Base-by-base conservation (phyloP, 352 stramenopile genomes). In the Pythium phragmiticola region DNA sequence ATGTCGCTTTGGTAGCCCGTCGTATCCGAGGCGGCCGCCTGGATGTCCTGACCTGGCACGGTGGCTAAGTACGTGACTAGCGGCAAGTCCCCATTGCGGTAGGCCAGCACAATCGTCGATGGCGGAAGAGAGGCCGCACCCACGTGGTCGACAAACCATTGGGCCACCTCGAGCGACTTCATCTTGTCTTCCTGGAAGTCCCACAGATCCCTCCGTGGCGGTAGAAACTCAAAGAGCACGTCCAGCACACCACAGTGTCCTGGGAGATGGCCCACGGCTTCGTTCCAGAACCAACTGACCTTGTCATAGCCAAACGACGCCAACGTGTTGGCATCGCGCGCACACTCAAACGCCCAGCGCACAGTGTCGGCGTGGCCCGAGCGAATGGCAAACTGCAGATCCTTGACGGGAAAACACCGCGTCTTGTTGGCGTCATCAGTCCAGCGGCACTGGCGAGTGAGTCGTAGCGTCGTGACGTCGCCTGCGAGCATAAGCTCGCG, bases 401-500 rank as follows among this genome's bases (percentile, higher is more conserved):
- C 34, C 4, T 58, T 37, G 16, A 58, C 9, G 17, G 11, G 33
- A 12, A 36, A 45, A n/a, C 34, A 7, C n/a, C 51, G 33, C 36
- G 34, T 48, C 17, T 46, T n/a, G 16, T n/a, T 46, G 39, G 8
- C 36, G 16, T 30, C 33, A 19, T 58, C 19, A 11, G 17, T 17
- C 51, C 51, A 58, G 17, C 7, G 12, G 0, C 30, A 58, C 36
- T 23, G 14, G 34, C 5, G 19, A 5, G 34, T 19, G 51, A 58
- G 51, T n/a, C 51, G 34, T 19, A 58, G 51, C 19, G 51, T 58
- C 36, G n/a, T 33, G 9, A 34, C 36, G 21, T 58, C 51, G n/a
- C 51, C 34, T n/a, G 16, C n/a, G 17, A 47, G 51, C 51, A 58
- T 58, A 36, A 47, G 51, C 36, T 58, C 51, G 51, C 51, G 51